Percentiles rank a stretch among this genome's conserved stretches.
phyloP scores from a whole-genome alignment of 2,329 filamentous ascomycete species.

The Hymenoscyphus scutula region DNA sequence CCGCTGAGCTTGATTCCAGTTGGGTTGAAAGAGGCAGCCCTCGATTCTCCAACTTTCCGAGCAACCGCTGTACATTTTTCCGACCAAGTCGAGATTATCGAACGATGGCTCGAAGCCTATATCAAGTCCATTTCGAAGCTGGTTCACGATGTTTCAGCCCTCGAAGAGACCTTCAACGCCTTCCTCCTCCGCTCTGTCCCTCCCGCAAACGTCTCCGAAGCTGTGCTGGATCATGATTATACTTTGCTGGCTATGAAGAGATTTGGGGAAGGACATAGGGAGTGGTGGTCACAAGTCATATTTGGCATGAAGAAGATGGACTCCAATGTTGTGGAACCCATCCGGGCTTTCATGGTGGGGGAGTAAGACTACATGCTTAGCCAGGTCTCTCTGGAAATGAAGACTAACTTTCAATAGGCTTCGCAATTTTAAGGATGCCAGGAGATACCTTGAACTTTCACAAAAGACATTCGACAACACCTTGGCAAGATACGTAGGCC shows the following conservation, averaged over 20 bases:
- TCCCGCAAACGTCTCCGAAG: slow-evolving; percentile 71
- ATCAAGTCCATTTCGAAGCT: slow-evolving; percentile 61
- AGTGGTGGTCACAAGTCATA: slow-evolving; percentile 81
- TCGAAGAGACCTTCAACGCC: slow-evolving; percentile 76
- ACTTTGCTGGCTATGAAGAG: slow-evolving; percentile 82
- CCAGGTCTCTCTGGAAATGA: background rate
- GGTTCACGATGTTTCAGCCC: slow-evolving; percentile 61
- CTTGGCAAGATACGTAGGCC: slow-evolving; percentile 75
- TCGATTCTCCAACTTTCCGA: slow-evolving; percentile 95
- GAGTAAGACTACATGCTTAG: slow-evolving; percentile 46
- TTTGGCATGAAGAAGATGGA: slow-evolving; percentile 76
- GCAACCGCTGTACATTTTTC: slow-evolving; percentile 81
- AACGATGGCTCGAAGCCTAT: slow-evolving; percentile 84
- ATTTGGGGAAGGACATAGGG: slow-evolving; percentile 79
- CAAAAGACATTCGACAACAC: slow-evolving; percentile 84
- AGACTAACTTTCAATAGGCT: slow-evolving; percentile 41
- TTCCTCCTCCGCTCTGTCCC: slow-evolving; percentile 77
- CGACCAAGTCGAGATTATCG: slow-evolving; percentile 87
- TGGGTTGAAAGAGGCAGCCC: slow-evolving; percentile 85
- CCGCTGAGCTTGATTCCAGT: slow-evolving; percentile 56
- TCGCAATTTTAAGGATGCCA: slow-evolving; percentile 80
- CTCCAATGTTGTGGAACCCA: slow-evolving; percentile 72
- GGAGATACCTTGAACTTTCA: slow-evolving; percentile 70
- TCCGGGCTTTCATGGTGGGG: slow-evolving; percentile 71
- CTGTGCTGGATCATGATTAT: slow-evolving; percentile 91